phyloP scores from a whole-genome alignment of 73 alveolate genomes.

The Stentor coeruleus region DNA sequence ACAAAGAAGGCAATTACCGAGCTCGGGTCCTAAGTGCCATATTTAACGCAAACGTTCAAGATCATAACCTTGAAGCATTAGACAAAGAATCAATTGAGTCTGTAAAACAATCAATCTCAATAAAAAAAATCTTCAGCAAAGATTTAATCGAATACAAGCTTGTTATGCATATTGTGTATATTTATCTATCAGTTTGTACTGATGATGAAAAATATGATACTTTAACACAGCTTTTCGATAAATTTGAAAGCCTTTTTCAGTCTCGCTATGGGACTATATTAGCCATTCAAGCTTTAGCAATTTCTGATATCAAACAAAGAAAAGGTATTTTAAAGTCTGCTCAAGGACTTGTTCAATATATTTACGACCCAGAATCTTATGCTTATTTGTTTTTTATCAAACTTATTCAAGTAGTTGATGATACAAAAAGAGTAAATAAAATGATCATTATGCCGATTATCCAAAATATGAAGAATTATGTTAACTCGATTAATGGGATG shows the following conservation, averaged over 20 bases:
- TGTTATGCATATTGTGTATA: not conserved
- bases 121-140: not conserved
- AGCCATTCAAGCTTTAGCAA: not conserved
- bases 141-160: not conserved
- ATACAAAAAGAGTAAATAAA: constrained; percentile 11
- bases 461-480: not conserved
- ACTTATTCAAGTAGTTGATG: constrained; percentile 9
- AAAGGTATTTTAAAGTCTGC: not conserved
- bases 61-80: not conserved
- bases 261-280: not conserved
- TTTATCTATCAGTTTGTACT: not conserved
- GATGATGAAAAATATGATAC: not conserved
- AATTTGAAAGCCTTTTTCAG: not conserved
- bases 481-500: not conserved
- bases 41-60: not conserved
- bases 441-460: not conserved
- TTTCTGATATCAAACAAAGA: constrained; percentile 18
- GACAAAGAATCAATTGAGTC: not conserved
- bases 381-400: constrained; percentile 20
- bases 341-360: not conserved
- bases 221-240: not conserved
- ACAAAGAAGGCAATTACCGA: not conserved
- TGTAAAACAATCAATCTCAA: too few relatives aligned
- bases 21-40: not conserved
- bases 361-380: constrained; percentile 6